Evolutionary conservation across 2,329 filamentous ascomycete species (phyloP).

Genomic region (Monosporascus sp.): DNA sequence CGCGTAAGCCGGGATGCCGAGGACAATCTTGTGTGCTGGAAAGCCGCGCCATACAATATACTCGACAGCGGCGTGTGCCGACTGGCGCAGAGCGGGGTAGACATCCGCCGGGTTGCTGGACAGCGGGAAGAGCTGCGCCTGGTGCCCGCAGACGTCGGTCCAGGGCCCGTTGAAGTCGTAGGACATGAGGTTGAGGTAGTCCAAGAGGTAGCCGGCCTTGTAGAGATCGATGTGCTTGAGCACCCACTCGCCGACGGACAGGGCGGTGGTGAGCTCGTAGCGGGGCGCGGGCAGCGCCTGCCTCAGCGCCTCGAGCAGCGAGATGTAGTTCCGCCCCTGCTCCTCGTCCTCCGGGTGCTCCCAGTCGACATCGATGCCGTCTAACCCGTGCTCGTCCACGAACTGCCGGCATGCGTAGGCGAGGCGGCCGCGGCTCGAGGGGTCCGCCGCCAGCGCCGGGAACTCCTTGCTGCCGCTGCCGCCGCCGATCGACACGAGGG

Average conservation of each 20-base stretch:
- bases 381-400: slow-evolving; percentile 51
- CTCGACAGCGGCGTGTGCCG: slow-evolving; percentile 49
- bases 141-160: slow-evolving; percentile 55
- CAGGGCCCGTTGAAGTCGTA: slow-evolving; percentile 65
- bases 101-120: slow-evolving; percentile 12
- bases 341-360: slow-evolving; percentile 53
- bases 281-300: slow-evolving; percentile 46
- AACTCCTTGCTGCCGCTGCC: slow-evolving; percentile 58
- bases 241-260: slow-evolving; percentile 58
- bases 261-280: slow-evolving; percentile 56
- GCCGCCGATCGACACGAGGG: slow-evolving; percentile 61
- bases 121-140: slow-evolving; percentile 54
- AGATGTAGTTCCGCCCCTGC: slow-evolving; percentile 53
- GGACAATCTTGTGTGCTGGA: slow-evolving; percentile 50
- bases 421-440: slow-evolving; percentile 44
- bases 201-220: slow-evolving; percentile 45
- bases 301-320: slow-evolving; percentile 50
- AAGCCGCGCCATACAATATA: slow-evolving; percentile 51
- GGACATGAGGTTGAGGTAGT: slow-evolving; percentile 62
- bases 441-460: slow-evolving; percentile 46
- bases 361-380: slow-evolving; percentile 67
- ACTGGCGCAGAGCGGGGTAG: slow-evolving; percentile 29
- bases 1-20: slow-evolving; percentile 60
- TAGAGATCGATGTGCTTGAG: slow-evolving; percentile 54
- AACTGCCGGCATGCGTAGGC: slow-evolving; percentile 47